Conservation (phyloP, 495 filamentous ascomycete genomes). For the Penicillium canariense region DNA sequence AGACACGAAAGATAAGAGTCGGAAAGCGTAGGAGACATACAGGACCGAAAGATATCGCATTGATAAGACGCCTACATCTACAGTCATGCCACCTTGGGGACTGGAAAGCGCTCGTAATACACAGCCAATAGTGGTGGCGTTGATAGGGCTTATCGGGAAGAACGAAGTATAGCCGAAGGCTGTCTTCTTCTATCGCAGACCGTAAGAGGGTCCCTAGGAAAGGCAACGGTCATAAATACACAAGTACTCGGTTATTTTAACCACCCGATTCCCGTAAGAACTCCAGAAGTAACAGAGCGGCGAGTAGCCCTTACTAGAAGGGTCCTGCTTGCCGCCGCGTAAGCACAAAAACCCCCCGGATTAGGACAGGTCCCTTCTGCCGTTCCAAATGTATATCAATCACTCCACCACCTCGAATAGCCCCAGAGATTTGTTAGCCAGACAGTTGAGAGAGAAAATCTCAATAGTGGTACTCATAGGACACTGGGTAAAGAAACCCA, state of each 20-base stretch:
- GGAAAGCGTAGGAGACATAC: background rate
- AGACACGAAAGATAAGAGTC: background rate
- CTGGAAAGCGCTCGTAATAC: background rate
- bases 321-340: background rate
- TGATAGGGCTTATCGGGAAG: slow-evolving; percentile 6
- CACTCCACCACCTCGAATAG: background rate
- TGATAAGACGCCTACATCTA: background rate
- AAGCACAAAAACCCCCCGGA: background rate
- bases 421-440: background rate
- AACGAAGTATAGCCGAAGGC: background rate
- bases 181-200: background rate
- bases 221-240: slow-evolving; percentile 9
- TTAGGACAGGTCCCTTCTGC: background rate
- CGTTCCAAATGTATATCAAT: background rate
- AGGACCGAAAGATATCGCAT: background rate
- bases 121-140: background rate
- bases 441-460: background rate
- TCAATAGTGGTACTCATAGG: background rate
- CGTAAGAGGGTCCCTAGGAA: background rate
- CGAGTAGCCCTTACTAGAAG: background rate
- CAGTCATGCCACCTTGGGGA: background rate
- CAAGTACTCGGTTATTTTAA: slow-evolving; percentile 8
- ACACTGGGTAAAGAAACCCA: slow-evolving; percentile 11
- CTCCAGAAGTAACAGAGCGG: slow-evolving; percentile 8
- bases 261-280: slow-evolving; percentile 4